Percentiles rank a stretch among this genome's conserved stretches.
Conservation (phyloP, 768 basidiomycete species). For the Leccinum pellstonianum region DNA sequence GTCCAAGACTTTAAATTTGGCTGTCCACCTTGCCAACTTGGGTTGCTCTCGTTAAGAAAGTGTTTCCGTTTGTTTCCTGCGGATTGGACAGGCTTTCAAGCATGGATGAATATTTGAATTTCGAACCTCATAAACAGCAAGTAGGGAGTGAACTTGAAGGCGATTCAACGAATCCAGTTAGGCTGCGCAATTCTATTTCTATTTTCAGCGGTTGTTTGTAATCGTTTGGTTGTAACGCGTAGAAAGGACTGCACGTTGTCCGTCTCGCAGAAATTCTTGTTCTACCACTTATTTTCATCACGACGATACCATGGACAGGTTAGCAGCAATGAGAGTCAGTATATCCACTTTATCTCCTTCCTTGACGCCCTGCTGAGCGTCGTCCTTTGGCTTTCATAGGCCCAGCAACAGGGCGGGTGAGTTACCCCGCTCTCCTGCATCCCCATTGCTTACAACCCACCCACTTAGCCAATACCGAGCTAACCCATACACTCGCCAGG, state of each 20-base stretch:
- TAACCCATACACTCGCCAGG: slow-evolving; percentile 70
- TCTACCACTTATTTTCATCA: slow-evolving; percentile 56
- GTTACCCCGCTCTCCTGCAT: slow-evolving; percentile 27
- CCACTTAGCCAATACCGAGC: slow-evolving; percentile 34
- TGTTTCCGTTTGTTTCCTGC: no score
- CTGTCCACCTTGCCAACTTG: no score
- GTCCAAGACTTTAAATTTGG: no score
- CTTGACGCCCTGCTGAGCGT: slow-evolving; percentile 7
- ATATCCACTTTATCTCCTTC: neutral
- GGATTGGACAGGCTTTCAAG: no score
- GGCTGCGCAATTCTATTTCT: no score
- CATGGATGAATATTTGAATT: no score
- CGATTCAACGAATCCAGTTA: no score
- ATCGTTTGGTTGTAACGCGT: slow-evolving; percentile 13
- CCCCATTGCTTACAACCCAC: neutral
- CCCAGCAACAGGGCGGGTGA: slow-evolving; percentile 62
- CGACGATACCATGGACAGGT: slow-evolving; percentile 70
- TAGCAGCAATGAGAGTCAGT: slow-evolving; percentile 81
- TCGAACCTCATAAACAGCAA: no score
- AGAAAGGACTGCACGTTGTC: neutral
- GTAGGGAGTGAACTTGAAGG: no score
- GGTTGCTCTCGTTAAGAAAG: no score
- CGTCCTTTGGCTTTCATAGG: slow-evolving; percentile 37
- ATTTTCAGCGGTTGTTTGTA: neutral
- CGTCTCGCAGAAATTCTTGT: neutral